Evolutionary conservation across 1,284 basidiomycete genomes (phyloP).

Genomic region (Exobasidium cylindrosporum): DNA sequence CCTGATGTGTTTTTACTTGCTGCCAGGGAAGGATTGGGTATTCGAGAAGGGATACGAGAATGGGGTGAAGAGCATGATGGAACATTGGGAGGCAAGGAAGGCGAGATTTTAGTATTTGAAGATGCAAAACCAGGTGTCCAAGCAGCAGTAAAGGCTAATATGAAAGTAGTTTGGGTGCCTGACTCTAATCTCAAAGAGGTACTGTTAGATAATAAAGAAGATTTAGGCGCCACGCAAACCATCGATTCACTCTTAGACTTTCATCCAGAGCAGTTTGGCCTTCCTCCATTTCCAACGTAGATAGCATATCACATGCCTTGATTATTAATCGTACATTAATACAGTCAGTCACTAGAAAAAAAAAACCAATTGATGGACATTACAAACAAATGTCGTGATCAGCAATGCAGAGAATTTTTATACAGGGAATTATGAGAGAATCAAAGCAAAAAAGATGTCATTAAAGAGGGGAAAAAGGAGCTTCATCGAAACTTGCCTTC

Average conservation of each 20-base stretch:
- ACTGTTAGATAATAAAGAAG: conserved; percentile 18
- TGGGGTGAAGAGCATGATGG: conserved; percentile 41
- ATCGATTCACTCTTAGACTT: conserved; percentile 47
- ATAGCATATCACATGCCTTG: background rate
- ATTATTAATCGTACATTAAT: too few species aligned
- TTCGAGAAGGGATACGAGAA: conserved; percentile 23
- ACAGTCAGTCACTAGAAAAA: too few species aligned
- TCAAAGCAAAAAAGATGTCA: background rate
- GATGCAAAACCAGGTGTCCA: conserved; percentile 52
- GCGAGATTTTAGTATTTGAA: conserved; percentile 53
- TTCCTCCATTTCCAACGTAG: conserved; percentile 34
- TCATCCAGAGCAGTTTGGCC: conserved; percentile 46
- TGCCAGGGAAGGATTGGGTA: conserved; percentile 41
- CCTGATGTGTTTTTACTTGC: conserved; percentile 55
- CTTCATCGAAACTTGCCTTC: conserved; percentile 25
- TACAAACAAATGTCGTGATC: too few species aligned
- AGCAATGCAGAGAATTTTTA: too few species aligned
- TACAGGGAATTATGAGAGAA: background rate
- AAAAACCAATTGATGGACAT: too few species aligned
- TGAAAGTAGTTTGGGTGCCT: conserved; percentile 55
- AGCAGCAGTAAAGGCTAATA: conserved; percentile 48
- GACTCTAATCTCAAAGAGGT: conserved; percentile 32
- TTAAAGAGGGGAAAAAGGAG: conserved; percentile 1
- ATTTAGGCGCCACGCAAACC: conserved; percentile 44
- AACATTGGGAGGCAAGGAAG: conserved; percentile 33